These are phyloP conservation scores for Thermochaetoides thermophila DNA, from an alignment of 495 filamentous ascomycete species.

Conservation along the genomic window DNA sequence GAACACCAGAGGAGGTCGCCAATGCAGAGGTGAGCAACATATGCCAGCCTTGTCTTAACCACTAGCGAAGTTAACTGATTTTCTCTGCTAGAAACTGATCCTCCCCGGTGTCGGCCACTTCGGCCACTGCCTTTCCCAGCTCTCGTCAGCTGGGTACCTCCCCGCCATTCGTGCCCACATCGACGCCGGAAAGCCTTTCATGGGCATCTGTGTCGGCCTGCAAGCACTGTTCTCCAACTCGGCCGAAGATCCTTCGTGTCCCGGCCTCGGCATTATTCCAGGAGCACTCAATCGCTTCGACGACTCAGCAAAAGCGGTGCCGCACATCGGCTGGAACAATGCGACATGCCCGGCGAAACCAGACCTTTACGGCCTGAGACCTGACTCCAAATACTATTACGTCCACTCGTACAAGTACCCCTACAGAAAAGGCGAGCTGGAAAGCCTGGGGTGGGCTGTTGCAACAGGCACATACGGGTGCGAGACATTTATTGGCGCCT, in stretches of 20 bases:
- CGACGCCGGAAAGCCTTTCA: slow-evolving; percentile 78
- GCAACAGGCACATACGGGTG: slow-evolving; percentile 77
- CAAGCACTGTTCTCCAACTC: slow-evolving; percentile 83
- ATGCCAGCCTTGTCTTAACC: too few relatives aligned
- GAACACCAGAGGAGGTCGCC: slow-evolving; percentile 62
- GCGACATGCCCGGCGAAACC: slow-evolving; percentile 39
- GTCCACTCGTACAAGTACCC: slow-evolving; percentile 87
- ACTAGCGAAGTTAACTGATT: too few relatives aligned
- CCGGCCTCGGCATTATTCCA: slow-evolving; percentile 62
- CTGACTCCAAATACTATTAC: slow-evolving; percentile 91
- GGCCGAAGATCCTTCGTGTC: slow-evolving; percentile 51
- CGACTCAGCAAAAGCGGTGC: slow-evolving; percentile 67
- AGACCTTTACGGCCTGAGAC: slow-evolving; percentile 57
- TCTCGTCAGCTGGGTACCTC: slow-evolving; percentile 63
- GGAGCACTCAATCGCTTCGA: slow-evolving; percentile 61
- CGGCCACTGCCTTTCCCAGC: slow-evolving; percentile 80
- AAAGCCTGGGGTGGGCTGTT: slow-evolving; percentile 70
- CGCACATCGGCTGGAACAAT: slow-evolving; percentile 97
- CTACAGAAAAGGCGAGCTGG: slow-evolving; percentile 54
- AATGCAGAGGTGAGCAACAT: slow-evolving; percentile 71
- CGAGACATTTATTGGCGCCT: slow-evolving; percentile 83
- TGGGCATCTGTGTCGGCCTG: slow-evolving; percentile 93
- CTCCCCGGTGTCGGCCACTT: slow-evolving; percentile 95
- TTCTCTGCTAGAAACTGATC: slow-evolving; percentile 82
- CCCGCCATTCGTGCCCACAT: slow-evolving; percentile 70